Conservation (phyloP, 1,284 basidiomycete genomes). For the Tylopilus sp. region DNA sequence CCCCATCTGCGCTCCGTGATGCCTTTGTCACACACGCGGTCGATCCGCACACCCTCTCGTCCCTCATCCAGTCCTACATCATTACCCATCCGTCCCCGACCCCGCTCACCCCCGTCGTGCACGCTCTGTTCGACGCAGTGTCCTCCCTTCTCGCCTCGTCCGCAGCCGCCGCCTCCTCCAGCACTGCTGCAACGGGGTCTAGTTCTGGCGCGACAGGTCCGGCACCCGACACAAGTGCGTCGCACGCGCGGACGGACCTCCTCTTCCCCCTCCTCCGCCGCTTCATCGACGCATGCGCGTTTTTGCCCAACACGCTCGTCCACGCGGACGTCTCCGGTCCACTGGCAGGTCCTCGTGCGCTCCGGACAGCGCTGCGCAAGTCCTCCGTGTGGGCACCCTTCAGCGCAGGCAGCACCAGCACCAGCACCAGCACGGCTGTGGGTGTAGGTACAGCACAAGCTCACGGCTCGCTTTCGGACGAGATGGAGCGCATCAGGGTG, state of each 20-base stretch:
- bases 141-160: constrained; percentile 22
- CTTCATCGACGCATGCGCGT: constrained; percentile 47
- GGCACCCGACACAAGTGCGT: background rate
- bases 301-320: constrained; percentile 42
- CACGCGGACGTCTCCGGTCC: constrained; percentile 52
- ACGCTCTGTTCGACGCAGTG: constrained; percentile 49
- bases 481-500: constrained; percentile 55
- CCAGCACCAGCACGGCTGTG: background rate
- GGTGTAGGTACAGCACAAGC: background rate
- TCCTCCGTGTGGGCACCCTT: constrained; percentile 45
- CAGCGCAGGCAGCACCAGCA: background rate
- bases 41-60: constrained; percentile 45
- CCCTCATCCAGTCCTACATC: constrained; percentile 47
- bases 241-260: constrained; percentile 13
- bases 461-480: constrained; percentile 41
- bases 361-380: constrained; percentile 54
- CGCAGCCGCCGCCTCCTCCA: constrained; percentile 17
- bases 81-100: constrained; percentile 44
- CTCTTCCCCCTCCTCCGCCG: constrained; percentile 39
- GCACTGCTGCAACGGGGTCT: background rate
- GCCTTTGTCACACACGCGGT: constrained; percentile 44
- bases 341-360: constrained; percentile 47
- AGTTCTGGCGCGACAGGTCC: background rate
- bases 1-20: constrained; percentile 42
- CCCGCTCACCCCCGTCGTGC: constrained; percentile 45